Base-by-base conservation (phyloP, 2,329 filamentous ascomycete genomes). In the Neofusicoccum cordaticola region DNA sequence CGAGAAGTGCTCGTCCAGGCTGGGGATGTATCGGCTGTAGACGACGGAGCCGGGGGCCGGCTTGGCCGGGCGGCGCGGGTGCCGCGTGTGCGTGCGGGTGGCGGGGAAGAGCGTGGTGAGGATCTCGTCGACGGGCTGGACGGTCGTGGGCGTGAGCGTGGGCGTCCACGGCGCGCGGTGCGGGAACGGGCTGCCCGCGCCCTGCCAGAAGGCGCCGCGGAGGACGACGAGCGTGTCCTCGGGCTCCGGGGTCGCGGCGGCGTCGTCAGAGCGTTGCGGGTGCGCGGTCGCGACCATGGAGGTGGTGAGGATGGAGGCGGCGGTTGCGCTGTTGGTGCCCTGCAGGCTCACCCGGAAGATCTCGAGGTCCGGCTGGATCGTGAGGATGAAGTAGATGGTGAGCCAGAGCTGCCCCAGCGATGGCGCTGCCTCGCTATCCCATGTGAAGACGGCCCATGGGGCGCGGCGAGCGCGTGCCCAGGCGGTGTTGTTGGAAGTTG, bases 21-120 rank as follows among this genome's bases (percentile, higher is more conserved):
- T 87, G 7, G 90, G 90, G 66, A 93, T 88, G 80, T 88, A 93
- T 64, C 91, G 87, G 73, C 89, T 92, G 80, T 94, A 94, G 69
- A 91, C 84, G 66, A 90, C 83, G 1, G 88, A 85, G 3, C 90
- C 89, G 0, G 89, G 88, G 1, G 81, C 79, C 4, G 91, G 90
- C 79, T 94, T 93, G 39, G 86, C 83, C 1, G 87, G 86, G 8
- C 91, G 87, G 7, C 89, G 82, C 3, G 90, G 90, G 76, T 93
- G 90, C 76, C 85, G 87, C 11, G 86, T 81, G 73, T 90, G 85
- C 11, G 85, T 78, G 4, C 79, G 79, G 63, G 82, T 73, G 3
- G 79, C 73, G 12, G 80, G 79, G 62, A 81, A 81, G 52, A 78
- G 76, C 41, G 80, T 84, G 31, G 80, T 78, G 67, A 77, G 78